Conservation (phyloP, 208 protist species). For the Phytomonas serpens region DNA sequence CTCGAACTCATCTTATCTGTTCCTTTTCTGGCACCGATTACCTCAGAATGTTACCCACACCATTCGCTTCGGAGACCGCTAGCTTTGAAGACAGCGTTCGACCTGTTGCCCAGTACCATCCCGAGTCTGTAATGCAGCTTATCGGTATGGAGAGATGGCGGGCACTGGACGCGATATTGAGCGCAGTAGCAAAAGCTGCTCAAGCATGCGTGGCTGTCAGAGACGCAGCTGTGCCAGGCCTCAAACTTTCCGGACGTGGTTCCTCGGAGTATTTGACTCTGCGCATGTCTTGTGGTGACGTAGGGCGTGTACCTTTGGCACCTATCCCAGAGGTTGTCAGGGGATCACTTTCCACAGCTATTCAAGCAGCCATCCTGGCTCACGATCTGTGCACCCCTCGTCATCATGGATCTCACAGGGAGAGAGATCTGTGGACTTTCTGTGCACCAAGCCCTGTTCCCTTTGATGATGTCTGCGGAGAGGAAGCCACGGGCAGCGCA, state of each 20-base stretch:
- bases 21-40: neutral
- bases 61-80: neutral
- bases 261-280: neutral
- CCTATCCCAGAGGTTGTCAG: neutral
- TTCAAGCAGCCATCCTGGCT: conserved; percentile 2
- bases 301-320: neutral
- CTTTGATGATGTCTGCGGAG: neutral
- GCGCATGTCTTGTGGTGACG: neutral
- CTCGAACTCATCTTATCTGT: neutral
- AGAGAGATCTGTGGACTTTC: neutral
- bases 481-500: neutral
- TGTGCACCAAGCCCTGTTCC: neutral
- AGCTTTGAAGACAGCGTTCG: neutral
- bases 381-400: conserved; percentile 11
- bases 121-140: conserved; percentile 59
- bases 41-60: neutral
- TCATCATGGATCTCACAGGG: neutral
- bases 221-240: neutral
- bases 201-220: neutral
- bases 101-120: conserved; percentile 40
- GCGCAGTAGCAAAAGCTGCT: conserved; percentile 19
- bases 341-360: neutral
- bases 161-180: conserved; percentile 26
- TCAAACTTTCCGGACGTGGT: neutral
- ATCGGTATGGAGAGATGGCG: conserved; percentile 54